A percentile compares a stretch with the other conserved stretches of the same genome.
phyloP scores from a whole-genome alignment of 202 grass and related monocot genomes.

The Schoenoplectus triqueter region DNA sequence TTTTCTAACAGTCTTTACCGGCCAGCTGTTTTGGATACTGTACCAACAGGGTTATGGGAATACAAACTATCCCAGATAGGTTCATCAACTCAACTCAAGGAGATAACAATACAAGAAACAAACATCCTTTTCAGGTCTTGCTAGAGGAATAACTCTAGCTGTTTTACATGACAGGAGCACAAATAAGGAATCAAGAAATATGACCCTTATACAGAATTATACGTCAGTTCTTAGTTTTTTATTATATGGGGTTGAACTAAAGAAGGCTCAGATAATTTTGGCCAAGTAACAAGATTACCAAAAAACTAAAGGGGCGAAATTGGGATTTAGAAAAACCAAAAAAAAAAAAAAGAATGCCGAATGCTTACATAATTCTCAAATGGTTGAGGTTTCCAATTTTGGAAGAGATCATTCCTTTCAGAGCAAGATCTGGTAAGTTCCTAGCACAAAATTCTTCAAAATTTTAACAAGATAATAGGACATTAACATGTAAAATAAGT shows the following conservation, averaged over 20 bases:
- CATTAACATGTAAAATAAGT: slow-evolving; percentile 25
- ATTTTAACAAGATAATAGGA: slow-evolving; percentile 27
- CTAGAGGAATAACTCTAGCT: neutral
- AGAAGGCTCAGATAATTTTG: neutral
- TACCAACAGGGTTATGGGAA: neutral
- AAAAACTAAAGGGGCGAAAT: neutral
- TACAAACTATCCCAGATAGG: slow-evolving; percentile 32
- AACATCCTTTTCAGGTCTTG: neutral
- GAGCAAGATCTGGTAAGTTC: slow-evolving; percentile 74
- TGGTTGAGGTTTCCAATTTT: slow-evolving; percentile 53
- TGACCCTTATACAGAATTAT: neutral
- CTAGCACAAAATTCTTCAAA: slow-evolving; percentile 46
- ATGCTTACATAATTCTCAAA: slow-evolving; percentile 67
- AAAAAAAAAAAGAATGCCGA: neutral
- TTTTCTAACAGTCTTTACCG: slow-evolving; percentile 22
- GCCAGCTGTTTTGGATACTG: slow-evolving; percentile 3
- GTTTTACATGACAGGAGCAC: neutral
- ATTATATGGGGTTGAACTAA: neutral
- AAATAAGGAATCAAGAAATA: neutral
- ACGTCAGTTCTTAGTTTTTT: neutral
- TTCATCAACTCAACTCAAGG: neutral
- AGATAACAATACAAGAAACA: neutral
- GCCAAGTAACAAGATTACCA: neutral
- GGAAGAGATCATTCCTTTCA: slow-evolving; percentile 57
- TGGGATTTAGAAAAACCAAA: slow-evolving; percentile 3